These are phyloP conservation scores for Stenogyne calaminthoides DNA, from an alignment of 305 asterid genomes.

Conservation along the genomic window DNA sequence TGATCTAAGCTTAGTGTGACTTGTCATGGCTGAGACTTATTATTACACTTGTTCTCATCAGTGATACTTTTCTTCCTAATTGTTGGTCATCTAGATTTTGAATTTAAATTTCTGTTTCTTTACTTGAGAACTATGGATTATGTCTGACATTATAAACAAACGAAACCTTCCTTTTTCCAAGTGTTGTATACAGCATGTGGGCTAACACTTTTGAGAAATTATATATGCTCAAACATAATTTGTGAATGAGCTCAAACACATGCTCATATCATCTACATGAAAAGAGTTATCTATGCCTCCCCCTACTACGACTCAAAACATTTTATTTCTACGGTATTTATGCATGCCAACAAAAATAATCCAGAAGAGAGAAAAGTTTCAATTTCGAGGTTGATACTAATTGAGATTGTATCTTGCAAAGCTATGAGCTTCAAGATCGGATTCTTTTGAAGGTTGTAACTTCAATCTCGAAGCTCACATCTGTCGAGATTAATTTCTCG, in stretches of 20 bases:
- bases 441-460: not conserved
- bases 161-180: not conserved
- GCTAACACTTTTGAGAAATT: not conserved
- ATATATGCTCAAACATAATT: not conserved
- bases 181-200: not conserved
- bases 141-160: not conserved
- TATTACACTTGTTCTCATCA: not conserved
- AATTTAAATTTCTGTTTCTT: not conserved
- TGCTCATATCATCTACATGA: not conserved
- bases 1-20: not conserved
- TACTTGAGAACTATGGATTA: conserved; percentile 7
- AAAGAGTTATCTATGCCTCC: no score
- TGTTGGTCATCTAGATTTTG: not conserved
- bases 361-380: no score
- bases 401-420: not conserved
- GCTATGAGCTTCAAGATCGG: not conserved
- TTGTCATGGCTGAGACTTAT: conserved; percentile 14
- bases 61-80: not conserved
- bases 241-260: not conserved
- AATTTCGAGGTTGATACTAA: not conserved
- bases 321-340: no score
- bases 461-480: not conserved
- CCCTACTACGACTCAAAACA: no score
- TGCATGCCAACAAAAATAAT: no score
- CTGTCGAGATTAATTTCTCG: no score